A percentile compares a stretch with the other conserved stretches of the same genome.
phyloP scores from a whole-genome alignment of 768 basidiomycete genomes.

The Tylopilus felleus region DNA sequence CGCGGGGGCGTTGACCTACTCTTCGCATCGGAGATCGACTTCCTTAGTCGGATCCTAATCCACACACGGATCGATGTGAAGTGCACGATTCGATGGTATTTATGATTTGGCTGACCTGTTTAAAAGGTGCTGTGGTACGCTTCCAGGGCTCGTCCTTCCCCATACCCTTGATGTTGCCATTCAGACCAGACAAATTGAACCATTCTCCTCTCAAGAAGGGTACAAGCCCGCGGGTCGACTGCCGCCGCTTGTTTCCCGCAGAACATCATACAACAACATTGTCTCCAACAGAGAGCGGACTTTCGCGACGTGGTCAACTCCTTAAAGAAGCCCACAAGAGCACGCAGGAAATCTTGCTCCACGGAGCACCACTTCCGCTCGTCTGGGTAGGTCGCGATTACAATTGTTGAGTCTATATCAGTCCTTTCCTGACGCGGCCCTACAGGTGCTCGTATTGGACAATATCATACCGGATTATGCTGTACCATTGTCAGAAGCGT shows the following conservation, averaged over 20 bases:
- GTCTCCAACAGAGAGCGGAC: neutral
- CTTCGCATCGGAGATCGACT: neutral
- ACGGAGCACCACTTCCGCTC: slow-evolving; percentile 28
- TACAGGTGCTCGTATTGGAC: slow-evolving; percentile 24
- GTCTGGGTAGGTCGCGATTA: slow-evolving; percentile 19
- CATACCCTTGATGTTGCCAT: slow-evolving; percentile 13
- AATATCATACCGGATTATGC: slow-evolving; percentile 30
- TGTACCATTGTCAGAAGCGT: slow-evolving; percentile 25
- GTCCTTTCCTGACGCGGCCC: neutral
- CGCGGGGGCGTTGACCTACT: neutral
- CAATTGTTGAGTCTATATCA: no score
- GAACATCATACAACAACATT: neutral
- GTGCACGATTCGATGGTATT: neutral
- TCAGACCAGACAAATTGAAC: slow-evolving; percentile 10
- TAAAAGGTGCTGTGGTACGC: neutral
- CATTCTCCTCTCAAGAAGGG: slow-evolving; percentile 19
- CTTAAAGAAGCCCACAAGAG: slow-evolving; percentile 3
- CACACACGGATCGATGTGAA: neutral
- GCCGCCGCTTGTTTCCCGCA: slow-evolving; percentile 16
- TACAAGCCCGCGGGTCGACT: slow-evolving; percentile 16
- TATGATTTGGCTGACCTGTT: neutral
- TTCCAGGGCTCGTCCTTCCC: slow-evolving; percentile 3
- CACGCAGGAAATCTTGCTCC: slow-evolving; percentile 10
- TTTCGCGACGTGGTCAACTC: slow-evolving; percentile 1
- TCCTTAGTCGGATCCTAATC: neutral